These are phyloP conservation scores for Penicillium herquei DNA, from an alignment of 495 filamentous ascomycete genomes.

Conservation along the genomic window DNA sequence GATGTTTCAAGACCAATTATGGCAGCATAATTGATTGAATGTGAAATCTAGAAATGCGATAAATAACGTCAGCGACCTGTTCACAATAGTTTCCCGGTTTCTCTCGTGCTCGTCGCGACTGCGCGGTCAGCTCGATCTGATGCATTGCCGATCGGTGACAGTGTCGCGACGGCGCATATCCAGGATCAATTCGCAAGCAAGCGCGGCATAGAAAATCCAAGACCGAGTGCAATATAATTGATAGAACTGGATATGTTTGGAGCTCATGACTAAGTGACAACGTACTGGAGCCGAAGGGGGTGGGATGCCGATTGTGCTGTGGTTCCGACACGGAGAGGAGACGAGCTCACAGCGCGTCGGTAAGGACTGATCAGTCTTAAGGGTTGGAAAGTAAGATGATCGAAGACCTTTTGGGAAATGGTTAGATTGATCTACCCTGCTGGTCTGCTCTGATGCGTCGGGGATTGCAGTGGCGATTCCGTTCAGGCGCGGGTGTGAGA, in stretches of 20 bases:
- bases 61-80: neutral
- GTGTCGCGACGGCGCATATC: slow-evolving; percentile 27
- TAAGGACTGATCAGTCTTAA: neutral
- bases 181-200: neutral
- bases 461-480: slow-evolving; percentile 9
- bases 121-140: slow-evolving; percentile 5
- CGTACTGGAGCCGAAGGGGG: slow-evolving; percentile 26
- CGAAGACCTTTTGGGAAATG: neutral
- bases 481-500: slow-evolving; percentile 16
- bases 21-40: slow-evolving; percentile 37
- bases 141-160: slow-evolving; percentile 13
- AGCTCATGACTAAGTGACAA: slow-evolving; percentile 10
- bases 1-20: slow-evolving; percentile 20
- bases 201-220: neutral
- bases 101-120: slow-evolving; percentile 13
- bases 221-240: neutral
- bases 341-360: neutral
- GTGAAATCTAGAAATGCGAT: slow-evolving; percentile 14
- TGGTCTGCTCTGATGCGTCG: slow-evolving; percentile 1
- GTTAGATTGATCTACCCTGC: neutral
- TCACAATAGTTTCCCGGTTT: neutral
- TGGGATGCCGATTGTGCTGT: slow-evolving; percentile 14
- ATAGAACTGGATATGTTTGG: neutral
- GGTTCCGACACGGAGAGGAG: slow-evolving; percentile 1
- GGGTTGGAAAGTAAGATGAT: neutral